phyloP scores from a whole-genome alignment of 148 eudicot species.

The Euryodendron excelsum region DNA sequence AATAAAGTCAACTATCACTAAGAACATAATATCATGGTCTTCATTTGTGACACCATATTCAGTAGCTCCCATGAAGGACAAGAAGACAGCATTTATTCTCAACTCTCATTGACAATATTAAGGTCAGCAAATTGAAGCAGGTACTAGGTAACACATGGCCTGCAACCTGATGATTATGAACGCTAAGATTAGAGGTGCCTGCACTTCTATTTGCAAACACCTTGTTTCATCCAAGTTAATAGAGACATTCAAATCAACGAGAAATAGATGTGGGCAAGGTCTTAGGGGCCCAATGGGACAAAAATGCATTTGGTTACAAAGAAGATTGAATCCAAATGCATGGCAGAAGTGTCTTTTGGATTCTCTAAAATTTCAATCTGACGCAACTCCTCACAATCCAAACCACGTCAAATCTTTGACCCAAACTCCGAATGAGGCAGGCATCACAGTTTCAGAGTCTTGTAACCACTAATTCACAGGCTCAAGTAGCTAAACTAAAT shows the following conservation, averaged over 20 bases:
- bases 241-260: not conserved
- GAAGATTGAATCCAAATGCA: not conserved
- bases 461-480: not conserved
- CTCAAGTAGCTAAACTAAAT: not conserved
- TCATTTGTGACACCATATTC: not conserved
- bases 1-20: not conserved
- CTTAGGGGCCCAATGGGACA: not conserved
- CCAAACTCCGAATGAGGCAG: slow-evolving; percentile 1
- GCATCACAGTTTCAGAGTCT: not conserved
- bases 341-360: not conserved
- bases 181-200: not conserved
- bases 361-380: not conserved
- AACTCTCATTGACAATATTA: no score
- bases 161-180: not conserved
- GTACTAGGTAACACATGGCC: not conserved
- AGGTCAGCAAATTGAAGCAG: no score
- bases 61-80: not conserved
- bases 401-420: not conserved
- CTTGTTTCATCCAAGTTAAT: not conserved
- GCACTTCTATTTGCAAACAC: not conserved
- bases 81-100: no score
- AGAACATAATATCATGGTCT: not conserved
- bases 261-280: not conserved
- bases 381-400: not conserved
- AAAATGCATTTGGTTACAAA: not conserved